These are phyloP conservation scores for Hypomontagnella monticulosa DNA, from an alignment of 495 filamentous ascomycete genomes.

Conservation along the genomic window DNA sequence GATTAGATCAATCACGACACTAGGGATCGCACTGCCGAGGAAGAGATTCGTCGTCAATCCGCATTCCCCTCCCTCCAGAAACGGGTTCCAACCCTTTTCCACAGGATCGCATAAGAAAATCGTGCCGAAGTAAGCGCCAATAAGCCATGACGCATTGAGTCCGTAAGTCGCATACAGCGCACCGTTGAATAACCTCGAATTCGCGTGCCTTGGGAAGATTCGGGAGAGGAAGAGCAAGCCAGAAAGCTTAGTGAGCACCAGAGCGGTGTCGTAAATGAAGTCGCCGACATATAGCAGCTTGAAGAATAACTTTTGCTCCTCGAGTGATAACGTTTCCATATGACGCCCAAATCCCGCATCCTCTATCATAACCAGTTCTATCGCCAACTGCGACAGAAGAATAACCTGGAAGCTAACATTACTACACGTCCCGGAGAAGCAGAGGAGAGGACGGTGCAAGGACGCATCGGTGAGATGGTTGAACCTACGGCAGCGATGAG, in stretches of 20 bases:
- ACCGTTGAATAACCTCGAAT: conserved; percentile 9
- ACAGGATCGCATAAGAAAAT: conserved; percentile 29
- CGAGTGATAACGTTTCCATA: no score
- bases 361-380: no score
- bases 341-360: no score
- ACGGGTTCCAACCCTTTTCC: conserved; percentile 19
- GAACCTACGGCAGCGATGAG: background rate
- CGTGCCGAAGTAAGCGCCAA: conserved; percentile 23
- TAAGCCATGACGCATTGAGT: conserved; percentile 23
- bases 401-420: no score
- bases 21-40: conserved; percentile 32
- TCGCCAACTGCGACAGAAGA: no score
- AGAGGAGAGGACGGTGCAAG: no score
- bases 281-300: conserved; percentile 6
- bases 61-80: background rate
- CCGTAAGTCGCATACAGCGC: conserved; percentile 6
- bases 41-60: background rate
- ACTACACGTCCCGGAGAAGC: no score
- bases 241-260: conserved; percentile 13
- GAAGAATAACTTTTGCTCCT: background rate
- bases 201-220: conserved; percentile 15
- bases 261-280: conserved; percentile 15
- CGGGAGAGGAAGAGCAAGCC: conserved; percentile 21
- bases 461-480: background rate
- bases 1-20: conserved; percentile 48